Percentiles rank a stretch among this genome's conserved stretches.
Conservation (phyloP, 2,329 filamentous ascomycete genomes). For the Aspergillus brunneoviolaceus region DNA sequence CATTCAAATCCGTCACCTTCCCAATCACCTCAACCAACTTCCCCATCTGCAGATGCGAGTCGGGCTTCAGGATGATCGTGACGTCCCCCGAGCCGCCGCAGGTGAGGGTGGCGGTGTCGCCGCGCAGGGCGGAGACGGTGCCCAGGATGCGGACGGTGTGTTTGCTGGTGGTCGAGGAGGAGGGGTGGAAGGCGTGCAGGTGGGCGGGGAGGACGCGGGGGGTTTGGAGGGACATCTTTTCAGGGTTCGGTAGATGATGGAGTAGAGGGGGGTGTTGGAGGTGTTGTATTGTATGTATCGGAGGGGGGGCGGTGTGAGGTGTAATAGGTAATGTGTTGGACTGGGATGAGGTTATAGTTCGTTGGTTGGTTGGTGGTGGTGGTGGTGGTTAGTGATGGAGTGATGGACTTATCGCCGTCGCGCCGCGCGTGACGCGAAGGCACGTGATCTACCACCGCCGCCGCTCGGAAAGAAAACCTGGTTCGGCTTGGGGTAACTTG, state of each 20-base stretch:
- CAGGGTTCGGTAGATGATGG: too few species aligned
- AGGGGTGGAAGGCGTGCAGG: slow-evolving; percentile 71
- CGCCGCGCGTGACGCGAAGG: neutral
- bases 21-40: slow-evolving; percentile 49
- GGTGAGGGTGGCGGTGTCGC: slow-evolving; percentile 77
- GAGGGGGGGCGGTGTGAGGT: too few species aligned
- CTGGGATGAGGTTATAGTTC: neutral
- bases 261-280: too few species aligned
- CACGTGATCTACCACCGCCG: neutral
- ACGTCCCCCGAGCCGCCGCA: slow-evolving; percentile 68
- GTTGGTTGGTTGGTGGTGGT: neutral
- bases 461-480: too few species aligned
- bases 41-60: slow-evolving; percentile 46
- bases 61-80: slow-evolving; percentile 68
- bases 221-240: slow-evolving; percentile 63
- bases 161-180: slow-evolving; percentile 27
- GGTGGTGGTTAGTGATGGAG: neutral
- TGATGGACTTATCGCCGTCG: too few species aligned
- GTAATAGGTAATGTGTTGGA: too few species aligned
- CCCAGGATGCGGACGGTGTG: slow-evolving; percentile 81
- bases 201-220: slow-evolving; percentile 81
- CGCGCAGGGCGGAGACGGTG: slow-evolving; percentile 77
- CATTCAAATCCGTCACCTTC: slow-evolving; percentile 44
- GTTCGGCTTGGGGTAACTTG: too few species aligned
- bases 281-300: too few species aligned